Percentiles rank a stretch among this genome's conserved stretches.
Evolutionary conservation across 2,329 filamentous ascomycete genomes (phyloP).

Genomic region (Calonectria pseudoturangicola): DNA sequence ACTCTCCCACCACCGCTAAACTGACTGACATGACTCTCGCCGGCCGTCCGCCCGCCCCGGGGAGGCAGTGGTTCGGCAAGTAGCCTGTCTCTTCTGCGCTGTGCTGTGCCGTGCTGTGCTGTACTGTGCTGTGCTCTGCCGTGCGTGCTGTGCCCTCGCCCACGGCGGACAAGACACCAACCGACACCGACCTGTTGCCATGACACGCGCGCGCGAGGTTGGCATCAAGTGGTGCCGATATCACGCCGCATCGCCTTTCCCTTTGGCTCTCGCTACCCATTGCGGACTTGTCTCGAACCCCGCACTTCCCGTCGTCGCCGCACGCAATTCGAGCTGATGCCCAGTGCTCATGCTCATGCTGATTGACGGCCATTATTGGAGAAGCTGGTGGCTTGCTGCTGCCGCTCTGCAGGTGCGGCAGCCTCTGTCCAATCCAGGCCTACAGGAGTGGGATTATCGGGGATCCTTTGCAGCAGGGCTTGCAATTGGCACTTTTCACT

Average conservation of each 20-base stretch:
- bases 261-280: constrained; percentile 6
- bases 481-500: constrained; percentile 38
- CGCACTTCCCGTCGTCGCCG: constrained; percentile 18
- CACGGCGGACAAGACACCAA: not conserved
- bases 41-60: not conserved
- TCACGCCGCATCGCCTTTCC: constrained; percentile 14
- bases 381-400: constrained; percentile 27
- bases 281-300: constrained; percentile 24
- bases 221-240: constrained; percentile 17
- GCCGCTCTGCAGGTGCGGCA: constrained; percentile 18
- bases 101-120: not conserved
- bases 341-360: not conserved
- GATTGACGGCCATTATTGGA: constrained; percentile 1
- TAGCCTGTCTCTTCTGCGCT: constrained; percentile 23
- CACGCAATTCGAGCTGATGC: constrained; percentile 6
- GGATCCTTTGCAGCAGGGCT: constrained; percentile 22
- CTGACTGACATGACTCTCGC: constrained; percentile 34
- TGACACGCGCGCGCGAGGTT: constrained; percentile 20
- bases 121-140: not conserved
- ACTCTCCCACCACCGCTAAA: constrained; percentile 32
- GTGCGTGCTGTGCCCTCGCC: not conserved
- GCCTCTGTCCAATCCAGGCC: constrained; percentile 16
- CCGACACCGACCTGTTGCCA: constrained; percentile 3
- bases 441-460: constrained; percentile 14
- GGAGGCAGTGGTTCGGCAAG: constrained; percentile 4